These are phyloP conservation scores for Leonotis leonurus DNA, from an alignment of 257 asterid species.

Conservation along the genomic window DNA sequence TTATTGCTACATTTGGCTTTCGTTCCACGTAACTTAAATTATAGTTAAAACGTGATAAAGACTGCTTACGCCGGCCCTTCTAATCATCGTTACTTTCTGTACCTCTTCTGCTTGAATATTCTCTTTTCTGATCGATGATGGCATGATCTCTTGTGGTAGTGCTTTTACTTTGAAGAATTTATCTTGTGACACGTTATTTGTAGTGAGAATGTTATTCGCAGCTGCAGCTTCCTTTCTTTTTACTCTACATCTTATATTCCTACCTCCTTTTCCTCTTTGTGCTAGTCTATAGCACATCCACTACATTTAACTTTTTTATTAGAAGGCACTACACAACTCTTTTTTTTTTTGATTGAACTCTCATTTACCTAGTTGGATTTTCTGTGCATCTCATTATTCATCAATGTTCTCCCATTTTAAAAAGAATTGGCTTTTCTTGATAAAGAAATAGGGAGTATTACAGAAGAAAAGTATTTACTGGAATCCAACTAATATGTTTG, in stretches of 20 bases:
- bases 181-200: background rate
- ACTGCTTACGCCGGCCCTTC: background rate
- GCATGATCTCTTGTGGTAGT: background rate
- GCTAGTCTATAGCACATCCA: background rate
- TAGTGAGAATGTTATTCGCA: constrained; percentile 12
- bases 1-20: background rate
- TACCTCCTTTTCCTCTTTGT: background rate
- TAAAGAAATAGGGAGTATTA: too few relatives aligned
- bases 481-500: too few relatives aligned
- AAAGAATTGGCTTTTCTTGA: too few relatives aligned
- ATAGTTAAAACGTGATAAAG: too few relatives aligned
- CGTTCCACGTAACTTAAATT: background rate
- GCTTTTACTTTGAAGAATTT: constrained; percentile 3
- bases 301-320: background rate
- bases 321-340: too few relatives aligned
- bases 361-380: background rate
- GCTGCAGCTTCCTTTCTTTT: too few relatives aligned
- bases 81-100: background rate
- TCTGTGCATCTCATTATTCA: background rate
- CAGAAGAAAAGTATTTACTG: too few relatives aligned
- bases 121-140: background rate
- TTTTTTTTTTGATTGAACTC: background rate
- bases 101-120: background rate
- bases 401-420: too few relatives aligned
- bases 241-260: background rate